These are phyloP conservation scores for Jackrogersella multiformis DNA, from an alignment of 495 filamentous ascomycete genomes.

Conservation along the genomic window DNA sequence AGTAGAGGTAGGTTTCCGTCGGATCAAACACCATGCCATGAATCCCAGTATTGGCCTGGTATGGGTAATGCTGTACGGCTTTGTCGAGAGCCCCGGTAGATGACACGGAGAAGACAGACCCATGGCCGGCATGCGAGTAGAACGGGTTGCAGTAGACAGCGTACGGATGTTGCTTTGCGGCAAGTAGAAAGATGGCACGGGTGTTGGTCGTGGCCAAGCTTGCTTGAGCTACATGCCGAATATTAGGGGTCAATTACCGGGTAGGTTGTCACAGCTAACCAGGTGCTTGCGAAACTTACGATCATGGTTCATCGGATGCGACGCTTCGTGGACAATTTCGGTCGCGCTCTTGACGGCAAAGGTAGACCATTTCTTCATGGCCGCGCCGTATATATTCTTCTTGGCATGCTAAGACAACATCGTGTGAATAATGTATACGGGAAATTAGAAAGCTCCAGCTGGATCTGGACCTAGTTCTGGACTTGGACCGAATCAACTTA, in stretches of 20 bases:
- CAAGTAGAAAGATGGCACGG: constrained; percentile 84
- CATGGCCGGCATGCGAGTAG: constrained; percentile 82
- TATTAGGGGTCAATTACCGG: constrained; percentile 23
- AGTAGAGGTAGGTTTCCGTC: constrained; percentile 85
- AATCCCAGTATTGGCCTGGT: constrained; percentile 76
- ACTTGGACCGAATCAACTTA: constrained; percentile 49
- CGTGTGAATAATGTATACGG: constrained; percentile 46
- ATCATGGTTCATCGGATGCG: constrained; percentile 70
- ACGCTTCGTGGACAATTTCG: constrained; percentile 78
- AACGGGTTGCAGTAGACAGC: constrained; percentile 87
- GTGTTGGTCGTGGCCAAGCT: constrained; percentile 76
- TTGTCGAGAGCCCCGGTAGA: constrained; percentile 66
- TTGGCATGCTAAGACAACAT: constrained; percentile 66
- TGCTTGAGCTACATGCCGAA: constrained; percentile 65
- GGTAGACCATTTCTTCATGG: constrained; percentile 90
- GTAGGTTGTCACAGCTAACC: background rate
- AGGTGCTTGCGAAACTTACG: constrained; percentile 49
- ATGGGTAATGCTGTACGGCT: constrained; percentile 83
- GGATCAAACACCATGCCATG: constrained; percentile 92
- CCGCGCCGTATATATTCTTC: constrained; percentile 85
- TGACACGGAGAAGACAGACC: constrained; percentile 78
- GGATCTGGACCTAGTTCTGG: background rate
- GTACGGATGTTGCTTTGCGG: constrained; percentile 77
- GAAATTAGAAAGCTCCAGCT: background rate
- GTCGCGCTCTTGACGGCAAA: constrained; percentile 79